Evolutionary conservation across 2,329 filamentous ascomycete species (phyloP).

Genomic region (Colletotrichum lindemuthianum): DNA sequence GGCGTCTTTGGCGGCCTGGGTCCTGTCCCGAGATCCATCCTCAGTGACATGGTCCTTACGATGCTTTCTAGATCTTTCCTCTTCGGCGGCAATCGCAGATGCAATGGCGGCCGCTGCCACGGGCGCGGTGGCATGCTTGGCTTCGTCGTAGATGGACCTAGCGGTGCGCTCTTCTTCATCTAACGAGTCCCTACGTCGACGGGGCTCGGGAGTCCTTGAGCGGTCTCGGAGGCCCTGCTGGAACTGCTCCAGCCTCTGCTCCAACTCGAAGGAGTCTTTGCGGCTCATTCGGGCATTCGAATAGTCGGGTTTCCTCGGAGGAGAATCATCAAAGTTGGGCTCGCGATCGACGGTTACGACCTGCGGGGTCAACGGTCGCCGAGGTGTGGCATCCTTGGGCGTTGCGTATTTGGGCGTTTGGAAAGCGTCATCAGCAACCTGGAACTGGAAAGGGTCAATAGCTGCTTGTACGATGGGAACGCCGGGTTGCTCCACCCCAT

Average conservation of each 20-base stretch:
- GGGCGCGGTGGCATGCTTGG: slow-evolving; percentile 59
- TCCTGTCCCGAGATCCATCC: slow-evolving; percentile 46
- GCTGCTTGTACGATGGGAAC: slow-evolving; percentile 41
- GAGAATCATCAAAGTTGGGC: slow-evolving; percentile 57
- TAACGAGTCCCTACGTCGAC: slow-evolving; percentile 36
- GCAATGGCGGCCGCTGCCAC: slow-evolving; percentile 58
- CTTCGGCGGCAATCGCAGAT: slow-evolving; percentile 56
- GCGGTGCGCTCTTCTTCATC: slow-evolving; percentile 56
- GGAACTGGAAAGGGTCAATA: slow-evolving; percentile 69
- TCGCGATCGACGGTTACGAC: slow-evolving; percentile 65
- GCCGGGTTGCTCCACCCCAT: slow-evolving; percentile 35
- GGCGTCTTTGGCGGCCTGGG: slow-evolving; percentile 49
- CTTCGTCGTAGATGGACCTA: slow-evolving; percentile 55
- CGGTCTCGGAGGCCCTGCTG: slow-evolving; percentile 38
- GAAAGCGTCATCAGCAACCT: slow-evolving; percentile 64
- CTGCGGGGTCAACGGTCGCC: slow-evolving; percentile 58
- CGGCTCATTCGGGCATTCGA: slow-evolving; percentile 55
- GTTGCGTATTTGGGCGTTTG: slow-evolving; percentile 49
- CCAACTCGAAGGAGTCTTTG: slow-evolving; percentile 60
- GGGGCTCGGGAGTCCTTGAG: slow-evolving; percentile 38
- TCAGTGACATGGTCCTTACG: slow-evolving; percentile 45
- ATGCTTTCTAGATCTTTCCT: slow-evolving; percentile 48
- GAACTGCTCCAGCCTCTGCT: slow-evolving; percentile 46
- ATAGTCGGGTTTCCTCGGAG: slow-evolving; percentile 41
- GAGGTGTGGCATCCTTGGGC: slow-evolving; percentile 47